Evolutionary conservation across 2,329 filamentous ascomycete species (phyloP).

Genomic region (Penicillium oxalicum): DNA sequence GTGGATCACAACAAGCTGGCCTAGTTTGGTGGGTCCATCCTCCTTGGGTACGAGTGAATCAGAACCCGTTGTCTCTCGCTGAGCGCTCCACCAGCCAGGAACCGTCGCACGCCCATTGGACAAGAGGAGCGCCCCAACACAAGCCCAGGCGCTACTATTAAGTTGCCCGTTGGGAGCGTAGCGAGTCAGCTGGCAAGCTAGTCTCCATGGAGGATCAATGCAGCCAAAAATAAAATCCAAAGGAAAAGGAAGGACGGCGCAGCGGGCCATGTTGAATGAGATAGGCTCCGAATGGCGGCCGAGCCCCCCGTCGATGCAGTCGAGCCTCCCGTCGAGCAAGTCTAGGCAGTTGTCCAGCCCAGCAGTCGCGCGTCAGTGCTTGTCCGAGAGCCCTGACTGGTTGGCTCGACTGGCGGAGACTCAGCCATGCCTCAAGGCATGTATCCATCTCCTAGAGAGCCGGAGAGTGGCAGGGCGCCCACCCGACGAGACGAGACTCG

Average conservation of each 20-base stretch:
- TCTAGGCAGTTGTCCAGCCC: background rate
- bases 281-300: too few relatives aligned
- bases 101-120: conserved; percentile 19
- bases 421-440: too few relatives aligned
- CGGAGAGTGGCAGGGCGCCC: too few relatives aligned
- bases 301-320: too few relatives aligned
- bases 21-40: conserved; percentile 10
- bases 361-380: background rate
- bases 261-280: too few relatives aligned
- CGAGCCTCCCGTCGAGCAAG: background rate
- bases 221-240: conserved; percentile 14
- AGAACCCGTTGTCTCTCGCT: background rate
- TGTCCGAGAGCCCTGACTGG: background rate
- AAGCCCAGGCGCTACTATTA: conserved; percentile 6
- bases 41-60: background rate
- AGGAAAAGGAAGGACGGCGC: background rate
- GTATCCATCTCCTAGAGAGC: too few relatives aligned
- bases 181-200: conserved; percentile 30
- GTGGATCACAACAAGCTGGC: conserved; percentile 10
- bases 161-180: conserved; percentile 14
- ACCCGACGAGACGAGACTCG: too few relatives aligned
- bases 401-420: too few relatives aligned
- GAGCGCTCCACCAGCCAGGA: conserved; percentile 7
- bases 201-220: conserved; percentile 24
- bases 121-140: conserved; percentile 48